These are phyloP conservation scores for Bretschneidera sinensis DNA, from an alignment of 345 rosid species.

Conservation along the genomic window DNA sequence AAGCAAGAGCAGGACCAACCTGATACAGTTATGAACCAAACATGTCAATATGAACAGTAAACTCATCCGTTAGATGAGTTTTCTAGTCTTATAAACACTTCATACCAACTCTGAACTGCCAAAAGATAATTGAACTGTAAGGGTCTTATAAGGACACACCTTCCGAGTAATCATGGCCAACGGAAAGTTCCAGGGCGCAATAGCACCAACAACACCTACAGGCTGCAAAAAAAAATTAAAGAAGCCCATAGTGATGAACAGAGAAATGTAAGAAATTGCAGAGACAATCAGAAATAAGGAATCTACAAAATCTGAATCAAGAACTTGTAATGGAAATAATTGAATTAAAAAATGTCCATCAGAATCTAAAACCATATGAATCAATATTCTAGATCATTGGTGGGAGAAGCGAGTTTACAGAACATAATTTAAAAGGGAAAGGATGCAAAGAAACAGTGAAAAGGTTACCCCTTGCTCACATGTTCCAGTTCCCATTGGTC, in stretches of 20 bases:
- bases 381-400: no score
- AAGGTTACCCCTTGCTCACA: no score
- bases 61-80: background rate
- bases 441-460: no score
- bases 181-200: constrained; percentile 98
- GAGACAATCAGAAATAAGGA: constrained; percentile 1
- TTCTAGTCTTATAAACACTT: background rate
- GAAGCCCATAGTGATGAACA: constrained; percentile 4
- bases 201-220: constrained; percentile 92
- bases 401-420: no score
- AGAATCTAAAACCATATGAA: background rate
- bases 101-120: constrained; percentile 11
- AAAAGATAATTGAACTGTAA: constrained; percentile 1
- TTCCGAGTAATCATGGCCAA: constrained; percentile 98
- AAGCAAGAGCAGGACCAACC: constrained; percentile 99
- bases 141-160: constrained; percentile 38
- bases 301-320: background rate
- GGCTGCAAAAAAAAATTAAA: constrained; percentile 53
- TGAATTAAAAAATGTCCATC: constrained; percentile 1
- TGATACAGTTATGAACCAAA: constrained; percentile 27
- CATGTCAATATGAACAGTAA: constrained; percentile 14
- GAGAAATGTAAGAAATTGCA: background rate
- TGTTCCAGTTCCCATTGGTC: no score
- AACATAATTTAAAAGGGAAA: no score
- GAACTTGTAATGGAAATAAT: background rate